These are phyloP conservation scores for Porpolomopsis calyptriformis DNA, from an alignment of 768 basidiomycete genomes.

Conservation along the genomic window DNA sequence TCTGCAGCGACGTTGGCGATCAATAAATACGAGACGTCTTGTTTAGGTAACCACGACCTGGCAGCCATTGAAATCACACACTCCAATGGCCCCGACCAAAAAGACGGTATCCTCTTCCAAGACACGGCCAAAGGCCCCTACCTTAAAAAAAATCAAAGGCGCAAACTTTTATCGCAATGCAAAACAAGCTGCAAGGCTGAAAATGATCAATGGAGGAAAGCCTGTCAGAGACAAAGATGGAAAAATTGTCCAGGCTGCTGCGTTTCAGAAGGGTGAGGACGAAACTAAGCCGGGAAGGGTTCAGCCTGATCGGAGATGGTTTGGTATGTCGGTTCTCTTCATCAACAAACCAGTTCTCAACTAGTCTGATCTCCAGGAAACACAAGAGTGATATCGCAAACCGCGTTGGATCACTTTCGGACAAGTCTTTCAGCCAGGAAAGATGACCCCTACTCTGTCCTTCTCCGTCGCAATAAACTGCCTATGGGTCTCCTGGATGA, in stretches of 20 bases:
- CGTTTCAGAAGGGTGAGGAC: constrained; percentile 91
- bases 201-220: constrained; percentile 90
- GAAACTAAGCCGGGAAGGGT: constrained; percentile 86
- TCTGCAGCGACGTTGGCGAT: neutral
- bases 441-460: constrained; percentile 92
- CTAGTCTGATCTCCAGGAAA: constrained; percentile 48
- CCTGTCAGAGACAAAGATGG: constrained; percentile 85
- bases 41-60: too few relatives aligned
- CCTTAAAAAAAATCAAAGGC: constrained; percentile 70
- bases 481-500: constrained; percentile 96
- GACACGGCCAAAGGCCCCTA: constrained; percentile 30
- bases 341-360: constrained; percentile 3
- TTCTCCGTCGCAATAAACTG: constrained; percentile 87
- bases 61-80: too few relatives aligned
- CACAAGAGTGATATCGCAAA: constrained; percentile 96
- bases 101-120: constrained; percentile 14
- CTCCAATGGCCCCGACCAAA: constrained; percentile 4
- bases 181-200: constrained; percentile 71
- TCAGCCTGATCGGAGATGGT: constrained; percentile 94
- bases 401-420: constrained; percentile 91
- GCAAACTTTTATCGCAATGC: constrained; percentile 99
- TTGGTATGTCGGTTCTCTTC: constrained; percentile 50
- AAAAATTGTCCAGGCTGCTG: constrained; percentile 86
- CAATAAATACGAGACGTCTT: neutral
- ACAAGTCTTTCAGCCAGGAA: constrained; percentile 77